A percentile compares a stretch with the other conserved stretches of the same genome.
Evolutionary conservation across 2,329 filamentous ascomycete species (phyloP).

Genomic region (Didymella pinodella): DNA sequence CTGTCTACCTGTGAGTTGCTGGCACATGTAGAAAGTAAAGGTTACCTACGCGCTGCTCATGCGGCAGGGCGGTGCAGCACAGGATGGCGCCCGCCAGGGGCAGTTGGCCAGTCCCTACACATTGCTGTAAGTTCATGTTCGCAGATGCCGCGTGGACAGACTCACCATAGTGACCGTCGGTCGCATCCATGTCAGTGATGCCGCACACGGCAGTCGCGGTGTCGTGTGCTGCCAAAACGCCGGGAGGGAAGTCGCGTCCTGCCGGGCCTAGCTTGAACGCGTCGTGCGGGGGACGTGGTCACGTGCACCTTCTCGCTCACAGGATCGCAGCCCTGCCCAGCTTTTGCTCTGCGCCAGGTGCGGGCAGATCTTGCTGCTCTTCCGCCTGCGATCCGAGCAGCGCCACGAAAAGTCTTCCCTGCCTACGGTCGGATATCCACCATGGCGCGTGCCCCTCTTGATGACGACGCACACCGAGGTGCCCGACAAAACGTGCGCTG

Average conservation of each 20-base stretch:
- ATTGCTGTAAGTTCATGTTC: constrained; percentile 19
- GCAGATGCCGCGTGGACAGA: background rate
- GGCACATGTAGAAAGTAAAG: background rate
- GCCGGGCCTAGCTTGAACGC: constrained; percentile 14
- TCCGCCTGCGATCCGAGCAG: constrained; percentile 19
- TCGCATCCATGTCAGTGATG: constrained; percentile 37
- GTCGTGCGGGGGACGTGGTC: constrained; percentile 12
- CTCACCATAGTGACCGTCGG: constrained; percentile 42
- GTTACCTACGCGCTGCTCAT: constrained; percentile 73
- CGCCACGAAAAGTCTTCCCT: constrained; percentile 25
- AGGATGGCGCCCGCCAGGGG: constrained; percentile 70
- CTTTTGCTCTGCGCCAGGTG: constrained; percentile 2
- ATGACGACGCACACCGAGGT: constrained; percentile 18
- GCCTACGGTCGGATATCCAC: constrained; percentile 9
- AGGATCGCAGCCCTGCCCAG: constrained; percentile 9
- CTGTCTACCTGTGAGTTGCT: constrained; percentile 41
- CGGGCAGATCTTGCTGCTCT: constrained; percentile 23
- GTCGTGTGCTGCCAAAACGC: constrained; percentile 29
- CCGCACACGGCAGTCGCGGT: constrained; percentile 26
- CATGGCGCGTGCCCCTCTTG: constrained; percentile 15
- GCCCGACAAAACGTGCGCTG: constrained; percentile 16
- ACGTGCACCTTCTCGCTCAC: constrained; percentile 5
- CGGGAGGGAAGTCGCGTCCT: constrained; percentile 13
- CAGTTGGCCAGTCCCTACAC: constrained; percentile 43
- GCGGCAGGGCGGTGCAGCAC: constrained; percentile 85